Conservation (phyloP, 805 yeast species). For the Metschnikowia henanensis region DNA sequence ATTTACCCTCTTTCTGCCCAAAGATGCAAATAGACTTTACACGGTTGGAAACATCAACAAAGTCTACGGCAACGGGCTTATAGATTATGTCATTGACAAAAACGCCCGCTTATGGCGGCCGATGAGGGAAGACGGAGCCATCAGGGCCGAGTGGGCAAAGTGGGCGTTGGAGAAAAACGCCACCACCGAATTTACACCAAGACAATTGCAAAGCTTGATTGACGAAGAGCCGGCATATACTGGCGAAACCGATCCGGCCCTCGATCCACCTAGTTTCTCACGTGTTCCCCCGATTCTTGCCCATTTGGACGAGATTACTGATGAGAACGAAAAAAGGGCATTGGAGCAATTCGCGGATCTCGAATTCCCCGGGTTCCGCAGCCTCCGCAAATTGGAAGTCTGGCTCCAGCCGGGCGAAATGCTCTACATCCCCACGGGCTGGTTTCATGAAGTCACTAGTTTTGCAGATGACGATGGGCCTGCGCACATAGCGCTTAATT, state of each 20-base stretch:
- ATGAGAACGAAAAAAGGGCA: slow-evolving; percentile 18
- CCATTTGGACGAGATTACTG: slow-evolving; percentile 56
- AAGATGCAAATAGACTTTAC: slow-evolving; percentile 55
- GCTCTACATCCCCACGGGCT: slow-evolving; percentile 72
- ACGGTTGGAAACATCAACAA: slow-evolving; percentile 63
- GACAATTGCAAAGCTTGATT: slow-evolving; percentile 3
- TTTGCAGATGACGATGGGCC: slow-evolving; percentile 40
- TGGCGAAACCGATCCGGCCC: slow-evolving; percentile 2
- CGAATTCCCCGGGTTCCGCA: slow-evolving; percentile 50
- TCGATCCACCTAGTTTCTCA: slow-evolving; percentile 72
- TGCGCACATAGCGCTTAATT: slow-evolving; percentile 65
- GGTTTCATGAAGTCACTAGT: slow-evolving; percentile 82
- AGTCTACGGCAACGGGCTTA: slow-evolving; percentile 61
- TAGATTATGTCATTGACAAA: slow-evolving; percentile 56
- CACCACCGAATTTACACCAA: slow-evolving; percentile 14
- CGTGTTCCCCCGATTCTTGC: slow-evolving; percentile 60
- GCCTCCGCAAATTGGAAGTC: slow-evolving; percentile 44
- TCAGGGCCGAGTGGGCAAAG: slow-evolving; percentile 47
- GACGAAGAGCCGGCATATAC: slow-evolving; percentile 13
- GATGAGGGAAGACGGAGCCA: slow-evolving; percentile 62
- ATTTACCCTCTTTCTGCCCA: slow-evolving; percentile 67
- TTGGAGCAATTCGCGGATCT: slow-evolving; percentile 38
- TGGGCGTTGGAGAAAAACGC: slow-evolving; percentile 38
- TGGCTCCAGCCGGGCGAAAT: slow-evolving; percentile 61
- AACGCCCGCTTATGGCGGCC: slow-evolving; percentile 64